phyloP scores from a whole-genome alignment of 331 rosid genomes.

The Acacia pycnantha region DNA sequence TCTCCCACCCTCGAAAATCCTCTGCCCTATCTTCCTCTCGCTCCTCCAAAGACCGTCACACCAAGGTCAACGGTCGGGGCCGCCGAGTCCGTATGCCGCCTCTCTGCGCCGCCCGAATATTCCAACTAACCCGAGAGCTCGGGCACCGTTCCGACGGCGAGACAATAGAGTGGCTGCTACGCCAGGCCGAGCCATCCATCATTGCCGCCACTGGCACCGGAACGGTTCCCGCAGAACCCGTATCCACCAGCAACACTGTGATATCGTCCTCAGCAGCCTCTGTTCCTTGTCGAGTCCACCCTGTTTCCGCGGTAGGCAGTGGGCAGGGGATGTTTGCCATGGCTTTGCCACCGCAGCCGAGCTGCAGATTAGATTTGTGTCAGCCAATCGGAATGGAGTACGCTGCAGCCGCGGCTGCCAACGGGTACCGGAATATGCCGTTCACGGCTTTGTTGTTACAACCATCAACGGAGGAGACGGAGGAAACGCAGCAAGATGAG shows the following conservation, averaged over 20 bases:
- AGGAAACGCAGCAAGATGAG: conserved; percentile 45
- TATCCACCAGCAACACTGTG: conserved; percentile 34
- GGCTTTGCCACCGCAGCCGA: conserved; percentile 34
- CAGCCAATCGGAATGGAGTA: conserved; percentile 48
- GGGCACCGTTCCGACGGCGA: conserved; percentile 81
- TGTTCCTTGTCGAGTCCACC: conserved; percentile 36
- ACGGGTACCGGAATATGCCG: conserved; percentile 54
- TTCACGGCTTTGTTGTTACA: conserved; percentile 64
- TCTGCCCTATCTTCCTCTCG: conserved; percentile 26
- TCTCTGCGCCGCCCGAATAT: conserved; percentile 67
- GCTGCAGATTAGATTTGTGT: conserved; percentile 50
- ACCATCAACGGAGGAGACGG: conserved; percentile 42
- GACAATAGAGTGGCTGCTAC: conserved; percentile 77
- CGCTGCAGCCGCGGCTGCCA: conserved; percentile 17
- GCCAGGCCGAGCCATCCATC: conserved; percentile 67
- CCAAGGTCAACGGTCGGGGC: conserved; percentile 76
- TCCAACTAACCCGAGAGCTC: conserved; percentile 69
- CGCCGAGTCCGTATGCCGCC: conserved; percentile 74
- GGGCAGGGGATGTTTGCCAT: conserved; percentile 38
- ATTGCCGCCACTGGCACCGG: conserved; percentile 71
- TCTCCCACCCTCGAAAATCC: conserved; percentile 26
- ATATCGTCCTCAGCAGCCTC: conserved; percentile 31
- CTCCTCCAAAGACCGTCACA: conserved; percentile 65
- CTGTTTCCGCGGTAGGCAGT: not conserved
- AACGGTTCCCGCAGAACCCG: conserved; percentile 42